Base-by-base conservation (phyloP, 1,139 yeast genomes). In the Yamadazyma mexicana region DNA sequence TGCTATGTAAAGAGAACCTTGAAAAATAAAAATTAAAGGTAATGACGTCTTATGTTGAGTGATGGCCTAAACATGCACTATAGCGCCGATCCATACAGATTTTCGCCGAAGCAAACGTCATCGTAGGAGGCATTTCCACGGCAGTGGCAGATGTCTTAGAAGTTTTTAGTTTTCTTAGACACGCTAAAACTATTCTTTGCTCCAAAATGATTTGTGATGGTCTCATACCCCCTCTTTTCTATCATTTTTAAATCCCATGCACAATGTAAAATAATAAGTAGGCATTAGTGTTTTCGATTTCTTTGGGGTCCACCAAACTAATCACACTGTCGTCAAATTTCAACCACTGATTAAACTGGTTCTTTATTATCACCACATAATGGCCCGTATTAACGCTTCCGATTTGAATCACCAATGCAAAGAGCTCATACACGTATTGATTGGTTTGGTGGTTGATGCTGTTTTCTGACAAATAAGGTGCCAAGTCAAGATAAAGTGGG, bases 361-460 rank as follows among this genome's bases (percentile, higher is more conserved):
- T 79, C 57, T 89, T 91, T 46, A 87, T 75, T 51, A 83, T 76
- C 17, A 94, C 86, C 14, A 91, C 77, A 58, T 92, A 92, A 62
- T 92, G 98, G 10, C 98, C 98, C 1, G 97, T 92, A 56, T 88
- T 87, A 5, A 91, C 94, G 18, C 92, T 82, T 1, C 98, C 98
- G 34, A 81, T 81, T 59, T 92, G 98, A 53, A 91, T 81, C 9
- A 92, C 83, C 30, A 89, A 79, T 1, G 94, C 96, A 62, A 83
- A 87, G 34, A 92, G 70, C 59, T 91, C 96, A 61, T 85, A 91
- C 11, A 45, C 39, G 49, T 22, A 17, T 34, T 43, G 37, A n/a
- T 22, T 20, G 22, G 22, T 33, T 3, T 34, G 25, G 11, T 20
- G 23, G 16, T 31, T 31, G n/a, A 17, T 27, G 12, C 30, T 34